Percentiles rank a stretch among this genome's conserved stretches.
These are phyloP conservation scores for Pontederia crassipes DNA, from an alignment of 176 grass and related monocot species.

Conservation along the genomic window DNA sequence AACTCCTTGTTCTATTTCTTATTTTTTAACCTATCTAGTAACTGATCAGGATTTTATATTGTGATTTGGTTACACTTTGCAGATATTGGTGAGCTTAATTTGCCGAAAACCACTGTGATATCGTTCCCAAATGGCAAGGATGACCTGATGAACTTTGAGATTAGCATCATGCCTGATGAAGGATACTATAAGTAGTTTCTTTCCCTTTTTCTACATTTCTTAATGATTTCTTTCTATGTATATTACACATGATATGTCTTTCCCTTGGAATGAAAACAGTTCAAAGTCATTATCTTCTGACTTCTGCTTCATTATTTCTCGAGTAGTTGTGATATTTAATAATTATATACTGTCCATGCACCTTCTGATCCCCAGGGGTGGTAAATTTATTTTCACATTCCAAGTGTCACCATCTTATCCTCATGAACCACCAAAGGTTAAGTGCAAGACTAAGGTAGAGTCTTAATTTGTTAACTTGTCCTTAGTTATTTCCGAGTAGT, in stretches of 20 bases:
- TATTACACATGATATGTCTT: neutral
- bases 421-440: slow-evolving; percentile 90
- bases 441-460: slow-evolving; percentile 89
- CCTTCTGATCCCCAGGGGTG: slow-evolving; percentile 31
- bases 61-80: slow-evolving; percentile 1
- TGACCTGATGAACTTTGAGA: slow-evolving; percentile 88
- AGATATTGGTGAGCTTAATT: slow-evolving; percentile 85
- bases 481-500: slow-evolving; percentile 1
- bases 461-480: neutral
- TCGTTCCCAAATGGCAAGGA: slow-evolving; percentile 83
- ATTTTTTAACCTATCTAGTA: too few species aligned
- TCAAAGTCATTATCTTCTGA: too few species aligned
- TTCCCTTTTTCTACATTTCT: neutral
- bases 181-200: slow-evolving; percentile 53
- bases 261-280: too few species aligned
- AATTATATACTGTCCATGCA: neutral
- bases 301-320: neutral
- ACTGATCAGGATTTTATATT: too few species aligned
- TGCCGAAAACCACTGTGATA: slow-evolving; percentile 65
- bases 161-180: slow-evolving; percentile 66
- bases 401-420: slow-evolving; percentile 80
- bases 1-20: too few species aligned
- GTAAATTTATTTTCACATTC: slow-evolving; percentile 69
- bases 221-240: slow-evolving; percentile 1
- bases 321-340: too few species aligned